Evolutionary conservation across 768 basidiomycete species (phyloP).

Genomic region (Mycena leptocephala): DNA sequence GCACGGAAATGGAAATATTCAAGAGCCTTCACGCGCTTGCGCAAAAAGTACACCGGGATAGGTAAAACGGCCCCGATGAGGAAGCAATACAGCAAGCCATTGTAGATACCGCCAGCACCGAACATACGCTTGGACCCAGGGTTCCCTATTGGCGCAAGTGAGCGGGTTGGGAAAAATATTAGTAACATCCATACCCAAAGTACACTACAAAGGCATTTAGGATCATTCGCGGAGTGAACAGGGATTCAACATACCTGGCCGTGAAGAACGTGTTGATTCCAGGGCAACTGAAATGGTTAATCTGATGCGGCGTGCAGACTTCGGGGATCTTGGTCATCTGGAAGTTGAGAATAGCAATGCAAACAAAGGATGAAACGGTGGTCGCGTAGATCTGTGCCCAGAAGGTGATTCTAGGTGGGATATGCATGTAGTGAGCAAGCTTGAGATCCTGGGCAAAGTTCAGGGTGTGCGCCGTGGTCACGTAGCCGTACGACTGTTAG

Average conservation of each 20-base stretch:
- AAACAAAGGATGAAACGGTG: conserved; percentile 50
- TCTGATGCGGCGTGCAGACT: conserved; percentile 52
- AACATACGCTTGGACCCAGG: conserved; percentile 54
- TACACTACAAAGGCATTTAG: conserved; percentile 36
- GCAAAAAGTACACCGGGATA: conserved; percentile 50
- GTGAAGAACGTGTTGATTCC: conserved; percentile 58
- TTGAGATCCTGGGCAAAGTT: conserved; percentile 49
- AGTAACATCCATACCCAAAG: conserved; percentile 37
- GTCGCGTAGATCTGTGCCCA: conserved; percentile 52
- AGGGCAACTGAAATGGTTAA: conserved; percentile 53
- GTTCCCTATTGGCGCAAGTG: too few species aligned
- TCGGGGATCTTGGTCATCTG: conserved; percentile 48
- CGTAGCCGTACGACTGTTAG: conserved; percentile 48
- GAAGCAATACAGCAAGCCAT: conserved; percentile 42
- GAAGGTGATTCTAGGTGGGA: conserved; percentile 50
- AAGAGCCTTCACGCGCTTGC: conserved; percentile 43
- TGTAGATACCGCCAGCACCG: conserved; percentile 50
- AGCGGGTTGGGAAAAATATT: conserved; percentile 17
- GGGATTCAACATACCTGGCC: conserved; percentile 36
- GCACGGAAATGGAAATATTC: conserved; percentile 52
- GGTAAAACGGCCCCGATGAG: conserved; percentile 53
- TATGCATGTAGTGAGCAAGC: conserved; percentile 54
- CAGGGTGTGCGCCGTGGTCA: conserved; percentile 48
- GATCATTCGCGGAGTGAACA: not conserved
- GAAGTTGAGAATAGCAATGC: conserved; percentile 46